phyloP scores from a whole-genome alignment of 1,139 yeast genomes.

The Pichia sp. region DNA sequence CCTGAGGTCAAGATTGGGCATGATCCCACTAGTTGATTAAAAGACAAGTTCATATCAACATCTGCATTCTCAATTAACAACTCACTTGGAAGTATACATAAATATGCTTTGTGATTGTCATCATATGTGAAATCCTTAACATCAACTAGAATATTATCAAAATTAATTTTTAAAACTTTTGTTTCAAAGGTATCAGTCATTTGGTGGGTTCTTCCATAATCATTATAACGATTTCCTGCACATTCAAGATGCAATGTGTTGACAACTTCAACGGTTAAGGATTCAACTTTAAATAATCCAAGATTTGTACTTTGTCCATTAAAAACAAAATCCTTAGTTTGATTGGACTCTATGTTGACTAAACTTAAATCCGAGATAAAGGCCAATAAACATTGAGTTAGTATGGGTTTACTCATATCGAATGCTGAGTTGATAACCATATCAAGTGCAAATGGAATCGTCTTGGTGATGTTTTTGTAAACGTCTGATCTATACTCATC shows the following conservation, averaged over 20 bases:
- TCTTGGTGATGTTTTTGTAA: constrained; percentile 10
- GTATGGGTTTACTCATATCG: constrained; percentile 8
- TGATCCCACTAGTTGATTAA: constrained; percentile 1
- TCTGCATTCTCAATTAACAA: neutral
- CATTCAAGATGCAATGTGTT: constrained; percentile 1
- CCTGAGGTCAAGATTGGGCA: constrained; percentile 6
- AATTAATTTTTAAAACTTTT: constrained; percentile 2
- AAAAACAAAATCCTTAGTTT: constrained; percentile 12
- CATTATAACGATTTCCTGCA: neutral
- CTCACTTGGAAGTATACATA: neutral
- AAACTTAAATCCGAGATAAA: constrained; percentile 4
- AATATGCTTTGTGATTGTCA: neutral
- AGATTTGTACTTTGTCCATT: constrained; percentile 14
- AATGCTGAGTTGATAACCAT: neutral
- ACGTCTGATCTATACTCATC: constrained; percentile 15
- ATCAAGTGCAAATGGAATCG: constrained; percentile 5
- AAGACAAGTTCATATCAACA: constrained; percentile 4
- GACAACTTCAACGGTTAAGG: constrained; percentile 4
- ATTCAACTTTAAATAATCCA: constrained; percentile 13
- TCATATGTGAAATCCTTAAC: constrained; percentile 11
- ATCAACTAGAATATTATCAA: constrained; percentile 6
- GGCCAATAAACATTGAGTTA: constrained; percentile 1
- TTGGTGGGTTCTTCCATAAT: neutral
- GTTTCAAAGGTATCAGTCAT: neutral
- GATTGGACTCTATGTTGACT: constrained; percentile 2